phyloP scores from a whole-genome alignment of 2,329 filamentous ascomycete species.

The Fusarium sp. region DNA sequence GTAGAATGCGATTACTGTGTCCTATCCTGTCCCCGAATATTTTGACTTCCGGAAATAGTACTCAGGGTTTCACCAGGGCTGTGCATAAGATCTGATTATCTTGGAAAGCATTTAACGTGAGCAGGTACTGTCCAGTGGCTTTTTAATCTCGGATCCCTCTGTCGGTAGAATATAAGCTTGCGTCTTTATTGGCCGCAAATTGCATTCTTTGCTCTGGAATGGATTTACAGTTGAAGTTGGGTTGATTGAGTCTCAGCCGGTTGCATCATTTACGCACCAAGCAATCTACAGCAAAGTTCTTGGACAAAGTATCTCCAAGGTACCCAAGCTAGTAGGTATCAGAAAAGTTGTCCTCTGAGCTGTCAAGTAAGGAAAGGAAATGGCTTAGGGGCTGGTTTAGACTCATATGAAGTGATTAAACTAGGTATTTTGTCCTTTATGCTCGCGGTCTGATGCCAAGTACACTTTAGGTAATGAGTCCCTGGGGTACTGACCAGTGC shows the following conservation, averaged over 20 bases:
- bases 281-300: neutral
- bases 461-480: conserved; percentile 5
- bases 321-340: neutral
- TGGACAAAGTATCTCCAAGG: conserved; percentile 10
- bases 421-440: neutral
- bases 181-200: neutral
- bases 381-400: neutral
- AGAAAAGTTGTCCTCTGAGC: neutral
- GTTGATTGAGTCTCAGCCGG: conserved; percentile 30
- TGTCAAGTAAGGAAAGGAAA: neutral
- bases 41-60: neutral
- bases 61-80: neutral
- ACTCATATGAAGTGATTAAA: neutral
- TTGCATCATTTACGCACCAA: conserved; percentile 31
- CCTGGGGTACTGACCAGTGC: neutral
- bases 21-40: neutral
- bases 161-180: neutral
- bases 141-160: neutral
- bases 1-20: neutral
- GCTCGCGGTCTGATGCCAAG: neutral
- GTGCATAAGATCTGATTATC: neutral
- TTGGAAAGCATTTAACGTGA: neutral
- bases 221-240: conserved; percentile 11
- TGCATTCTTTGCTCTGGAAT: conserved; percentile 18
- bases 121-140: neutral